Conservation (phyloP, 345 rosid genomes). For the Bruguiera sexangula region DNA sequence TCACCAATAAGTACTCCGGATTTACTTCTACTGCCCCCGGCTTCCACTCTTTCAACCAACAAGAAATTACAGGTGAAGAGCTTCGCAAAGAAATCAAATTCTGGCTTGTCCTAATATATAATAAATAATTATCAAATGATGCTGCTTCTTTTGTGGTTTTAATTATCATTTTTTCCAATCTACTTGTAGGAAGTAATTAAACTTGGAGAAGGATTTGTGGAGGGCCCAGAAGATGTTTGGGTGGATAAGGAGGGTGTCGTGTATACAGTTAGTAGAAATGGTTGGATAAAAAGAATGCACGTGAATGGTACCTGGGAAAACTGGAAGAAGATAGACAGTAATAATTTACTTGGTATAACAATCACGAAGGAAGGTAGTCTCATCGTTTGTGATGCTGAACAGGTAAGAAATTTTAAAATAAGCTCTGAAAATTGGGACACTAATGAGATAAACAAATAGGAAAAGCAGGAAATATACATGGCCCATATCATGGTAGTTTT, state of each 20-base stretch:
- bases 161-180: neutral
- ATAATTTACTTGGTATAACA: constrained; percentile 42
- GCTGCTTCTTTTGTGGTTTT: neutral
- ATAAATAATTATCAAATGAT: no score
- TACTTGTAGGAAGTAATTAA: constrained; percentile 27
- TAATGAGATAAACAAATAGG: neutral
- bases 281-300: constrained; percentile 50
- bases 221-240: constrained; percentile 37
- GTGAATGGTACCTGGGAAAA: constrained; percentile 41
- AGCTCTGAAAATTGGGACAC: neutral
- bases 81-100: neutral
- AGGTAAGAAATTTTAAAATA: constrained; percentile 17
- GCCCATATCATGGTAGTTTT: no score
- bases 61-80: constrained; percentile 35
- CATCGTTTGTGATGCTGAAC: constrained; percentile 38
- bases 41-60: constrained; percentile 30
- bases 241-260: constrained; percentile 39
- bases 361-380: constrained; percentile 30
- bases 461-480: no score
- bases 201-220: constrained; percentile 45
- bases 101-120: neutral
- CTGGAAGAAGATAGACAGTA: constrained; percentile 36
- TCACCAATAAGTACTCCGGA: constrained; percentile 44
- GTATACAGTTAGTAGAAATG: constrained; percentile 45
- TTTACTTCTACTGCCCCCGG: constrained; percentile 22